phyloP scores from a whole-genome alignment of 495 filamentous ascomycete genomes.

The Xylaria nigripes region DNA sequence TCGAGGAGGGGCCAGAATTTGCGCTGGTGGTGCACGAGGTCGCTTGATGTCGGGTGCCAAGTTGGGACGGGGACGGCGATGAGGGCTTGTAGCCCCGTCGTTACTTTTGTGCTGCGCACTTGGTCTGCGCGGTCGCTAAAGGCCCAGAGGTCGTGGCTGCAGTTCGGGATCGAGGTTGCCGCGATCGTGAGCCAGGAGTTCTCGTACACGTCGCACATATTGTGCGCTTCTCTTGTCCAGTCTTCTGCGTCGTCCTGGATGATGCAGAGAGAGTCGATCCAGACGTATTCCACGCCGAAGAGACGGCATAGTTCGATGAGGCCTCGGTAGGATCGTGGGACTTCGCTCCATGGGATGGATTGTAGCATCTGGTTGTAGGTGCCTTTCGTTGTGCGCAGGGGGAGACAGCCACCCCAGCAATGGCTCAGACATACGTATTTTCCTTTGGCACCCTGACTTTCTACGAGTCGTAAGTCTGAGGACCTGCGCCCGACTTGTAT shows the following conservation, averaged over 20 bases:
- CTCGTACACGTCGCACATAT: slow-evolving; percentile 25
- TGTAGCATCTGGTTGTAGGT: background rate
- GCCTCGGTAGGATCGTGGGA: background rate
- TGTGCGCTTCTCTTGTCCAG: slow-evolving; percentile 17
- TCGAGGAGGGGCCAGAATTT: slow-evolving; percentile 6
- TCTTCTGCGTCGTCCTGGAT: slow-evolving; percentile 26
- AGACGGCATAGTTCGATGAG: background rate
- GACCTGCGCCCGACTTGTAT: background rate
- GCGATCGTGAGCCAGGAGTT: slow-evolving; percentile 19
- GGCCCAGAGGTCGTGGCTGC: background rate
- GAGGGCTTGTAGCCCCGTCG: background rate
- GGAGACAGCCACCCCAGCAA: background rate
- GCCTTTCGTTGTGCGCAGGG: background rate
- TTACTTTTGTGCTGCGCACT: background rate
- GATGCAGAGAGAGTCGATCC: slow-evolving; percentile 9
- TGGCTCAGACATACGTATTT: slow-evolving; percentile 3
- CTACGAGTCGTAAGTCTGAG: background rate
- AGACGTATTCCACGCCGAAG: background rate
- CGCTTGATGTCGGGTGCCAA: background rate
- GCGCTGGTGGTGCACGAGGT: slow-evolving; percentile 5
- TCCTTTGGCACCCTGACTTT: background rate
- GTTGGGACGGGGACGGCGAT: background rate
- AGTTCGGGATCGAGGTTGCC: background rate
- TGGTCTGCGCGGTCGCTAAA: background rate
- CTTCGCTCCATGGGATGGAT: background rate